A percentile compares a stretch with the other conserved stretches of the same genome.
Evolutionary conservation across 352 stramenopile species (phyloP).

Genomic region (Globisporangium ultimum): DNA sequence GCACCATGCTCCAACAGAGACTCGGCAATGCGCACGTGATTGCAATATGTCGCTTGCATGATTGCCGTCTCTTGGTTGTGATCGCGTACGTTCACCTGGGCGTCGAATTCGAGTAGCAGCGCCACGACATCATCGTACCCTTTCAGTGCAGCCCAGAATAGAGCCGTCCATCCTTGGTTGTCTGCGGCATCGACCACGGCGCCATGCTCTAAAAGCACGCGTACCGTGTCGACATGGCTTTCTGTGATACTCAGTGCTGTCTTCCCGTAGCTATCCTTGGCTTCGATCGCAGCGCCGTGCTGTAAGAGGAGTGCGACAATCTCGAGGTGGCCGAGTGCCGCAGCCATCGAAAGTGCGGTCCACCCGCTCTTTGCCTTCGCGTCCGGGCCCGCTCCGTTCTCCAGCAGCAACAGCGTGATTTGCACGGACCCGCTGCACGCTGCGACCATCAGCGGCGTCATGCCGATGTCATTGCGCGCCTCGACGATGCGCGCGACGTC

Average conservation of each 20-base stretch:
- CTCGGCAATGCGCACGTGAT: constrained; percentile 2
- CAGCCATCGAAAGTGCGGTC: constrained; percentile 6
- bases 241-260: constrained; percentile 1
- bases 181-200: constrained; percentile 2
- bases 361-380: neutral
- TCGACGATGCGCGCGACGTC: neutral
- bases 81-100: constrained; percentile 9
- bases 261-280: neutral
- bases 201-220: constrained; percentile 1
- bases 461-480: neutral
- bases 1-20: constrained; percentile 5
- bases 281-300: neutral
- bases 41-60: constrained; percentile 13
- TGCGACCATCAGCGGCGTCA: constrained; percentile 8
- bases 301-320: neutral
- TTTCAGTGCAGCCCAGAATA: constrained; percentile 6
- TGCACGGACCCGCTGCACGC: constrained; percentile 18
- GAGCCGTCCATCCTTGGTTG: constrained; percentile 10
- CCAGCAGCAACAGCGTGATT: constrained; percentile 21
- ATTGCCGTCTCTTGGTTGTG: constrained; percentile 13
- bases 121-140: constrained; percentile 1
- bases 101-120: constrained; percentile 3
- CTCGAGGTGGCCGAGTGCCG: neutral
- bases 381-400: neutral
- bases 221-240: neutral